Base-by-base conservation (phyloP, 805 yeast species). In the Sungouiozyma ichnusensis region DNA sequence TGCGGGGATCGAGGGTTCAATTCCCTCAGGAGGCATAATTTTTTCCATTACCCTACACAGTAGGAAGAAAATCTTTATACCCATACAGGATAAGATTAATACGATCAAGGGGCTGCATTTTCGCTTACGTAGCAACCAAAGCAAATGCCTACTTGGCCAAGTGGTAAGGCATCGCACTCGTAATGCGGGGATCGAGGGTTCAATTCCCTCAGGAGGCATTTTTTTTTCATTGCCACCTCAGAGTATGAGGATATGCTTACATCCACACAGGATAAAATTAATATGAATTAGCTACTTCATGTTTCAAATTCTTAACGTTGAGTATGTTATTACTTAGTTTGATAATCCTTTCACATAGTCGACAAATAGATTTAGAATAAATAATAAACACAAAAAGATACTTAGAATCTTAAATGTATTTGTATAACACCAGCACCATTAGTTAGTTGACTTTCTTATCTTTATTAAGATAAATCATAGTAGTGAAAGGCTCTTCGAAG, bases 401-500 rank as follows among this genome's bases (percentile, higher is more conserved):
- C 33, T 13, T 29, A 29, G n/a, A 13, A 29, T 29, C 13, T 33
- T 33, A 13, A 34, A 2, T 41, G 33, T 36, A n/a, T 36, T 29
- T 24, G 24, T 16, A 24, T 41, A n/a, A n/a, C n/a, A n/a, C n/a
- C n/a, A n/a, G 11, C 11, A 24, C 29, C 29, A 24, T 24, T 11
- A 11, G 29, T 42, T 54, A 44, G 5, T 45, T 20, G 35, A 43
- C 41, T 41, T 42, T 65, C 36, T 65, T 62, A 46, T 76, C 81
- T 50, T 85, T 73, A 52, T 74, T 71, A n/a, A 90, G 83, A 57
- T 92, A 92, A 47, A 92, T 92, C 59, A 72, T 75, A 18, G 84
- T 95, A 17, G 98, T 92, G 70, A 88, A 92, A 14, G 98, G 98
- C 58, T 90, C 98, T 65, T 92, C 98, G 53, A 90, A 86, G 42